Percentiles rank a stretch among this genome's conserved stretches.
phyloP scores from a whole-genome alignment of 2,329 filamentous ascomycete species.

The Endocalyx cinctus region DNA sequence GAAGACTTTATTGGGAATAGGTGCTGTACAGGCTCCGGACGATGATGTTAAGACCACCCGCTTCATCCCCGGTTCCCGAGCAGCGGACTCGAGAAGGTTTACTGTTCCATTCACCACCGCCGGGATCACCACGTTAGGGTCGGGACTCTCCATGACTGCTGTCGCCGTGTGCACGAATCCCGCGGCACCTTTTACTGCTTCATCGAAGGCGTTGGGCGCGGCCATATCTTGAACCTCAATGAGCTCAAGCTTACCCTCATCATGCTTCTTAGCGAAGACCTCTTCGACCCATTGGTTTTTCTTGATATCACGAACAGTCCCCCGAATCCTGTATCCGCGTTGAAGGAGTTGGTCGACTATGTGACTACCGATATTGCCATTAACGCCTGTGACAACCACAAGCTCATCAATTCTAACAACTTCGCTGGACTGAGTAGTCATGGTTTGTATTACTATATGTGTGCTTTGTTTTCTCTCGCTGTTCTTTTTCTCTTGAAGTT shows the following conservation, averaged over 20 bases:
- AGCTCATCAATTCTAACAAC: too few species aligned
- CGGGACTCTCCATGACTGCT: constrained; percentile 8
- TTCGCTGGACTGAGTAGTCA: too few species aligned
- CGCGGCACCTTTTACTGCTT: constrained; percentile 12
- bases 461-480: too few species aligned
- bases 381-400: constrained; percentile 39
- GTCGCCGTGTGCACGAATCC: constrained; percentile 16
- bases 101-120: constrained; percentile 8
- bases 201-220: constrained; percentile 10
- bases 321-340: constrained; percentile 39
- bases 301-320: constrained; percentile 10
- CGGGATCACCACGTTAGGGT: constrained; percentile 13
- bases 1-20: constrained; percentile 8
- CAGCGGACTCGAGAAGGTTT: constrained; percentile 10
- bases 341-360: constrained; percentile 33
- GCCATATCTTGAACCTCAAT: constrained; percentile 12
- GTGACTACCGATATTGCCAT: constrained; percentile 37
- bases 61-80: constrained; percentile 12
- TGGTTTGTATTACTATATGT: too few species aligned
- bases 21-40: constrained; percentile 7
- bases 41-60: constrained; percentile 20
- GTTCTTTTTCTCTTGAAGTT: too few species aligned
- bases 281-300: constrained; percentile 15
- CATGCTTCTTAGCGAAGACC: constrained; percentile 14
- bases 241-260: constrained; percentile 13